These are phyloP conservation scores for Ophiostoma himal-ulmi DNA, from an alignment of 2,329 filamentous ascomycete species.

Conservation along the genomic window DNA sequence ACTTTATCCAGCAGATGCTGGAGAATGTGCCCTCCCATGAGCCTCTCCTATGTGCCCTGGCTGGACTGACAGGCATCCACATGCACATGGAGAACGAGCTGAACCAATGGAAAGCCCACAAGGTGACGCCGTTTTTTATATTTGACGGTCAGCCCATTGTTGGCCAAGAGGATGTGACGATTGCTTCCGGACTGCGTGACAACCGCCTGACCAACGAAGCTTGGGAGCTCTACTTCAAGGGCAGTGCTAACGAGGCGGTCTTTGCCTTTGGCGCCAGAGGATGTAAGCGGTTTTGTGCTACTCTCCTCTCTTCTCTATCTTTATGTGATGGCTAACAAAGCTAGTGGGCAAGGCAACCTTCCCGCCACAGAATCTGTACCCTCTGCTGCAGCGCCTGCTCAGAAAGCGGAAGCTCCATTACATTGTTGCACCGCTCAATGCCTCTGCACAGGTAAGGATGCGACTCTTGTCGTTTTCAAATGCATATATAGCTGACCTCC, in stretches of 20 bases:
- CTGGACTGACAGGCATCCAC: constrained; percentile 76
- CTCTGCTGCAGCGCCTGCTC: constrained; percentile 69
- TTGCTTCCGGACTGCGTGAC: constrained; percentile 59
- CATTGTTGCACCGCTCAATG: constrained; percentile 79
- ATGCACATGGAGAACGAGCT: constrained; percentile 71
- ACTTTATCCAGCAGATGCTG: constrained; percentile 78
- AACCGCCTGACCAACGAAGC: constrained; percentile 68
- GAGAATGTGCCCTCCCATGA: constrained; percentile 67
- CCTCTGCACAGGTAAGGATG: constrained; percentile 66
- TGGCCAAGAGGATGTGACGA: constrained; percentile 64
- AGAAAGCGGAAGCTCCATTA: constrained; percentile 65
- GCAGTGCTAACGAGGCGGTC: constrained; percentile 74
- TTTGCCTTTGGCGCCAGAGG: constrained; percentile 73
- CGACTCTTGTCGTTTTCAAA: background rate
- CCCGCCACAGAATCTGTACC: constrained; percentile 65
- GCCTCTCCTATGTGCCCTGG: constrained; percentile 82
- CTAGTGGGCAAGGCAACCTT: constrained; percentile 55
- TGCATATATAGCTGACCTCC: background rate
- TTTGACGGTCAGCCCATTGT: constrained; percentile 83
- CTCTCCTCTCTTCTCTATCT: background rate
- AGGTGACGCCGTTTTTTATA: constrained; percentile 77
- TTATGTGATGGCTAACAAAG: constrained; percentile 26
- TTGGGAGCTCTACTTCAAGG: constrained; percentile 80
- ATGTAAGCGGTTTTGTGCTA: constrained; percentile 11
- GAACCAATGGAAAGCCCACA: constrained; percentile 60